phyloP scores from a whole-genome alignment of 371 early-diverging fungal genomes.

The Mycotypha africana region DNA sequence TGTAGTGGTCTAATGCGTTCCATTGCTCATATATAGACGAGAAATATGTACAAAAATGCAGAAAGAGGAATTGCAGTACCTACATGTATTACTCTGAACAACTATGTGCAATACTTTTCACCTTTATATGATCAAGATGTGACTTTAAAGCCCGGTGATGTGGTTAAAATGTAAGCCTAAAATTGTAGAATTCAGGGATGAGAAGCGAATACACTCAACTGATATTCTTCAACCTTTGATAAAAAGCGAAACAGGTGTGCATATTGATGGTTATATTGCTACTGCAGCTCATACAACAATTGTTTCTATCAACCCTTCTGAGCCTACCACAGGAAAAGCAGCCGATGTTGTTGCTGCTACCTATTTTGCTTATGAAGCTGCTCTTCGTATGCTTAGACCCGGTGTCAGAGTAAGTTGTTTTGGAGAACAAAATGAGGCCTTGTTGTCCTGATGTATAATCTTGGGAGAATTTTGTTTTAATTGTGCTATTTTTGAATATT shows the following conservation, averaged over 20 bases:
- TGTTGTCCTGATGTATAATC: neutral
- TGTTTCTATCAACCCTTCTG: conserved; percentile 52
- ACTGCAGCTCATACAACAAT: conserved; percentile 83
- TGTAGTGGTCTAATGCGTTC: neutral
- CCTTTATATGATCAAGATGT: conserved; percentile 59
- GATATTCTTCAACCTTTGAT: neutral
- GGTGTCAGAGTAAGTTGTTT: conserved; percentile 49
- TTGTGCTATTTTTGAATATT: conserved; percentile 8
- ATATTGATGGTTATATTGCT: conserved; percentile 90
- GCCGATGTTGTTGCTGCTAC: conserved; percentile 85
- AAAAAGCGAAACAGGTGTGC: conserved; percentile 81
- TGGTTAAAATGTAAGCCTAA: conserved; percentile 74
- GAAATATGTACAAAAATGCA: conserved; percentile 56
- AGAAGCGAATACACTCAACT: neutral
- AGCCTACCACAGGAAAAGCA: conserved; percentile 66
- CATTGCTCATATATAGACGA: conserved; percentile 45
- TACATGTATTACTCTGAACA: conserved; percentile 80
- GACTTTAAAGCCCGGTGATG: conserved; percentile 68
- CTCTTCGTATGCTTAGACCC: conserved; percentile 76
- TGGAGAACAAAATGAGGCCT: neutral
- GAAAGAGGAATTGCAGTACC: conserved; percentile 88
- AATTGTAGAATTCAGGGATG: too few species aligned
- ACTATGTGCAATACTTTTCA: conserved; percentile 70
- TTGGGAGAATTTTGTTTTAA: too few species aligned
- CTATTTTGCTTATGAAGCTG: conserved; percentile 72